Evolutionary conservation across 208 protist species (phyloP).

Genomic region (Wallacemonas sp.): DNA sequence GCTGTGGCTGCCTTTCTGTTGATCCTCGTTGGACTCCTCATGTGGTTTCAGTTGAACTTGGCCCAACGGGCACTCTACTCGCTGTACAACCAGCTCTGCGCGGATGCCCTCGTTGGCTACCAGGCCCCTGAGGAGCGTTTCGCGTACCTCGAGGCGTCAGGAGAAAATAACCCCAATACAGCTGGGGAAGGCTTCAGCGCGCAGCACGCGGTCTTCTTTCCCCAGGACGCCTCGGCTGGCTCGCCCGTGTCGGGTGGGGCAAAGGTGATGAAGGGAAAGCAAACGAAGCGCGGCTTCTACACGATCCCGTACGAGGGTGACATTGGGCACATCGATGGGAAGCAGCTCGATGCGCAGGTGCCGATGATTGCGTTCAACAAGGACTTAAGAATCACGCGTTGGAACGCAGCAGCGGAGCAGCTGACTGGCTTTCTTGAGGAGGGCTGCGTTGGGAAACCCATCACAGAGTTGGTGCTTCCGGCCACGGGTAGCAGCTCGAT

Average conservation of each 20-base stretch:
- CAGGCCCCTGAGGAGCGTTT: constrained; percentile 2
- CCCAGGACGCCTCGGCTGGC: background rate
- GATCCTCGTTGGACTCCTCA: constrained; percentile 24
- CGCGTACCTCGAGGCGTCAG: constrained; percentile 1
- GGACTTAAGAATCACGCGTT: constrained; percentile 73
- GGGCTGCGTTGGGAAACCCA: constrained; percentile 81
- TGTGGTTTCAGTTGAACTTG: constrained; percentile 47
- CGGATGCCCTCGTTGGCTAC: constrained; percentile 7
- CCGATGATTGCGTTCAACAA: constrained; percentile 88
- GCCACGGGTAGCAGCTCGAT: constrained; percentile 68
- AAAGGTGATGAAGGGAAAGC: constrained; percentile 32
- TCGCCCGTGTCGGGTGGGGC: background rate
- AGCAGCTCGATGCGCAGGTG: constrained; percentile 78
- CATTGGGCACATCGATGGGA: constrained; percentile 87
- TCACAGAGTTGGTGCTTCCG: constrained; percentile 78
- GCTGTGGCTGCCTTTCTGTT: constrained; percentile 51
- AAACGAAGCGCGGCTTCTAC: constrained; percentile 76
- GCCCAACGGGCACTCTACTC: constrained; percentile 45
- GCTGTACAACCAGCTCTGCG: constrained; percentile 53
- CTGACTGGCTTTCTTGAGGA: constrained; percentile 85
- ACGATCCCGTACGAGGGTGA: constrained; percentile 67
- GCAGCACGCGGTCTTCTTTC: constrained; percentile 7
- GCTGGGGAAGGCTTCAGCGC: background rate
- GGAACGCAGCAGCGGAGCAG: constrained; percentile 84
- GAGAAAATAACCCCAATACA: background rate